phyloP scores from a whole-genome alignment of 106 monocot genomes.

The Ottelia alismoides region DNA sequence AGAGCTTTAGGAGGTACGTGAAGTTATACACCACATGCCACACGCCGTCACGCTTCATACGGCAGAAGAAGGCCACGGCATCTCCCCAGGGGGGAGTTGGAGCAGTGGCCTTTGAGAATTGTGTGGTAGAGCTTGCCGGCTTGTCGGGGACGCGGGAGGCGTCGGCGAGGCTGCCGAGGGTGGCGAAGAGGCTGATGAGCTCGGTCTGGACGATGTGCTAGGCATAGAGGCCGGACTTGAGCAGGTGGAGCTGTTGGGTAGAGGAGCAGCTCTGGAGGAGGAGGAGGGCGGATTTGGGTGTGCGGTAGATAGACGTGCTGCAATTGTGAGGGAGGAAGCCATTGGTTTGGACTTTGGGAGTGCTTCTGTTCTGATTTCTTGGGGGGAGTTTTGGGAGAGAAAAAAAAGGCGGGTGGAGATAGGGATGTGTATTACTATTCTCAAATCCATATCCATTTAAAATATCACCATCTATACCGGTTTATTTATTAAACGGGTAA shows the following conservation, averaged over 20 bases:
- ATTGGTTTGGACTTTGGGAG: too few species aligned
- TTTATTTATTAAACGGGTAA: too few species aligned
- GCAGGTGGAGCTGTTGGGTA: slow-evolving; percentile 33
- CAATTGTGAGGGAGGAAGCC: too few species aligned
- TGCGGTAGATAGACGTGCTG: too few species aligned
- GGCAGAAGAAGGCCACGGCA: slow-evolving; percentile 21
- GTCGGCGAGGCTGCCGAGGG: slow-evolving; percentile 29
- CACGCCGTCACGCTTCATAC: slow-evolving; percentile 27
- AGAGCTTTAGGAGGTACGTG: slow-evolving; percentile 60
- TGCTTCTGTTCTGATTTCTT: too few species aligned
- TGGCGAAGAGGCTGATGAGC: slow-evolving; percentile 48
- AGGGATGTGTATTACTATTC: too few species aligned
- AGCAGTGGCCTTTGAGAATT: slow-evolving; percentile 31
- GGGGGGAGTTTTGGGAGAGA: too few species aligned
- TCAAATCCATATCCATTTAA: too few species aligned
- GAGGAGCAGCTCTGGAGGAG: too few species aligned
- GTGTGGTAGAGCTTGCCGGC: slow-evolving; percentile 39
- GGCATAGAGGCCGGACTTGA: slow-evolving; percentile 28
- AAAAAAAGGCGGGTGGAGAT: too few species aligned
- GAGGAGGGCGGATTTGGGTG: too few species aligned
- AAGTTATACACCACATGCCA: slow-evolving; percentile 29
- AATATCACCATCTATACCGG: too few species aligned
- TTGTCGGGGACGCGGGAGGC: slow-evolving; percentile 25
- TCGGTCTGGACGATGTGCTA: slow-evolving; percentile 35
- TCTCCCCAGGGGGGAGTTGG: slow-evolving; percentile 11